Base-by-base conservation (phyloP, 148 eudicot species). In the Selenicereus undatus region DNA sequence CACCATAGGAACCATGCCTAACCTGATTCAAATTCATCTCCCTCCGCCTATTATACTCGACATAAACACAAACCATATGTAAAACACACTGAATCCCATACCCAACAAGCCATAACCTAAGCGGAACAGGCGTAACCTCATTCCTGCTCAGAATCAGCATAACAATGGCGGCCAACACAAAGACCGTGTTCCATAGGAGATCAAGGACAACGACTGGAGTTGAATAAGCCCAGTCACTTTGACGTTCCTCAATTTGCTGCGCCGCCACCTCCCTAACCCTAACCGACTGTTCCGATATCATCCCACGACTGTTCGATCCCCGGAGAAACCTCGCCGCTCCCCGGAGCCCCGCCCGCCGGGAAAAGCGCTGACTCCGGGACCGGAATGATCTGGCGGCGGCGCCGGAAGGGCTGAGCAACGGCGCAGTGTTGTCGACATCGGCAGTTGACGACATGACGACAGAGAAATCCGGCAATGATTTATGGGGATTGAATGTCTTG, bases 211-310 rank as follows among this genome's bases (percentile, higher is more conserved):
- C 94, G 26, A 90, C 74, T 18, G 96, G 91, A 42, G 85, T 86
- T 1, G 98, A 92, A 54, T 92, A 88, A 8, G 96, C 93, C 93
- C 93, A 91, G 50, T 93, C 93, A 82, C 83, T 89, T 80, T 90
- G 95, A 9, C 91, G 86, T 79, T 91, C 96, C 71, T 91, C 91
- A 80, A 92, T 87, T 79, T 90, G 91, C 82, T 90, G 91, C 45
- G 95, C 91, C 26, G 94, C 94, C 8, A 91, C 83, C 76, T 92
- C 96, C 3, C 98, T 85, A 51, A 93, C 97, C 27, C 88, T 82
- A 81, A 87, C 79, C 71, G 97, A 91, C 76, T 89, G 92, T 80
- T 90, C 92, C 42, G 93, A 87, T 83, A 93, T 85, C 85, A 86
- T 64, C 22, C 91, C 68, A 3, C 93, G 93, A 82, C 91, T 90